Evolutionary conservation across 345 rosid genomes (phyloP).

Genomic region (Eucalyptus lansdowneana): DNA sequence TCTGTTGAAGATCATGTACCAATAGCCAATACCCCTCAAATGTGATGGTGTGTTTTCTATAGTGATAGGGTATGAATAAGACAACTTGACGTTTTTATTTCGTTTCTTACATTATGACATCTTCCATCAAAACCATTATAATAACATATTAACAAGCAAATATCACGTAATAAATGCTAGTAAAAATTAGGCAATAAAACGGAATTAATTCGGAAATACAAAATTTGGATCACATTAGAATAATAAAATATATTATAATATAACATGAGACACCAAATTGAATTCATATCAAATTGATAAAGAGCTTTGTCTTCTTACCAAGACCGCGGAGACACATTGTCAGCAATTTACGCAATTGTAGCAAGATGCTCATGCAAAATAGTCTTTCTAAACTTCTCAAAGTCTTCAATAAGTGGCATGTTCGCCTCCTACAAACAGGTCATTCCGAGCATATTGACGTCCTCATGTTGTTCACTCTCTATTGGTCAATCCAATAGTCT

Average conservation of each 20-base stretch:
- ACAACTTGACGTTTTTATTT: too few relatives aligned
- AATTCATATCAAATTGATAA: neutral
- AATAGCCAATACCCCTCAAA: too few relatives aligned
- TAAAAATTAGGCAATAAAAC: too few relatives aligned
- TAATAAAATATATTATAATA: too few relatives aligned
- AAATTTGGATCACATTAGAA: too few relatives aligned
- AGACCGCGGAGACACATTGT: neutral
- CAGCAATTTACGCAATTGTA: neutral
- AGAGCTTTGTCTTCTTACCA: neutral
- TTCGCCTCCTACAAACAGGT: neutral
- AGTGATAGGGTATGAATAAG: accelerated
- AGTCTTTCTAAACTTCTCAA: neutral
- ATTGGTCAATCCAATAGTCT: neutral
- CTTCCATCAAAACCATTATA: too few relatives aligned
- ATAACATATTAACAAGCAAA: too few relatives aligned
- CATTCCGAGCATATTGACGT: neutral
- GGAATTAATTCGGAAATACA: too few relatives aligned
- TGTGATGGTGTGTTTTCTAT: too few relatives aligned
- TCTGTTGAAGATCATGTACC: too few relatives aligned
- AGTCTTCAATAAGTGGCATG: neutral
- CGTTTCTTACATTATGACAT: too few relatives aligned
- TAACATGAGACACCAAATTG: neutral
- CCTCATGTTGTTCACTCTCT: neutral
- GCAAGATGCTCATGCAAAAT: neutral
- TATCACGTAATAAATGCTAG: too few relatives aligned